phyloP scores from a whole-genome alignment of 345 rosid genomes.

The Euphorbia pulcherrima region DNA sequence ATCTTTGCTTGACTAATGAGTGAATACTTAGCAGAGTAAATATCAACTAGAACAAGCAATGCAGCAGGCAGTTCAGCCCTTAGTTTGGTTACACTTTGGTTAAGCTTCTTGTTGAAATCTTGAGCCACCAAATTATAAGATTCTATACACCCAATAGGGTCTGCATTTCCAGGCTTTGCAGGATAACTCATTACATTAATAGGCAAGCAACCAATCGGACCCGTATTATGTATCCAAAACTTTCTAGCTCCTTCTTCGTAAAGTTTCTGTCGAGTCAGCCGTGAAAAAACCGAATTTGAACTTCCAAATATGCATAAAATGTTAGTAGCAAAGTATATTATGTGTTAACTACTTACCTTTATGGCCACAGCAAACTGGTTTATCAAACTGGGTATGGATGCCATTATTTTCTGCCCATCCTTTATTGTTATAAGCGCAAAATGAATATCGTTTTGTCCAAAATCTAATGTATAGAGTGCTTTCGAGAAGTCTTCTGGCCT shows the following conservation, averaged over 20 bases:
- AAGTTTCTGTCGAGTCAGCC: conserved; percentile 38
- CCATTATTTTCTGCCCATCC: conserved; percentile 11
- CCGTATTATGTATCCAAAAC: conserved; percentile 30
- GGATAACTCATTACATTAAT: conserved; percentile 21
- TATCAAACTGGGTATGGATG: conserved; percentile 21
- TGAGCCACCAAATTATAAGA: conserved; percentile 49
- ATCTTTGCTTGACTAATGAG: conserved; percentile 1
- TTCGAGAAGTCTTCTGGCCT: conserved; percentile 35
- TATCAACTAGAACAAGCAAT: conserved; percentile 2
- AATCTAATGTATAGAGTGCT: conserved; percentile 56
- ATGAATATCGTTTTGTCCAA: conserved; percentile 66
- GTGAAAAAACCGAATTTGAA: background rate
- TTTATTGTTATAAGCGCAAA: conserved; percentile 6
- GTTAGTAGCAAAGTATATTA: background rate
- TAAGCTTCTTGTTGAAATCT: conserved; percentile 62
- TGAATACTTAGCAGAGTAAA: conserved; percentile 6
- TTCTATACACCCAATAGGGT: conserved; percentile 53
- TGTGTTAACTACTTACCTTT: background rate
- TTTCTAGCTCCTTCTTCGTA: conserved; percentile 55
- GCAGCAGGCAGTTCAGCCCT: conserved; percentile 1
- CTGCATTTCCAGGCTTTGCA: conserved; percentile 35
- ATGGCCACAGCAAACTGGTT: conserved; percentile 11
- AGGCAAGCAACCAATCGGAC: conserved; percentile 22
- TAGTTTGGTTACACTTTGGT: conserved; percentile 18
- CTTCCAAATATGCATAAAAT: background rate